phyloP scores from a whole-genome alignment of 2,329 filamentous ascomycete species.

The Colletotrichum cordylinicola region DNA sequence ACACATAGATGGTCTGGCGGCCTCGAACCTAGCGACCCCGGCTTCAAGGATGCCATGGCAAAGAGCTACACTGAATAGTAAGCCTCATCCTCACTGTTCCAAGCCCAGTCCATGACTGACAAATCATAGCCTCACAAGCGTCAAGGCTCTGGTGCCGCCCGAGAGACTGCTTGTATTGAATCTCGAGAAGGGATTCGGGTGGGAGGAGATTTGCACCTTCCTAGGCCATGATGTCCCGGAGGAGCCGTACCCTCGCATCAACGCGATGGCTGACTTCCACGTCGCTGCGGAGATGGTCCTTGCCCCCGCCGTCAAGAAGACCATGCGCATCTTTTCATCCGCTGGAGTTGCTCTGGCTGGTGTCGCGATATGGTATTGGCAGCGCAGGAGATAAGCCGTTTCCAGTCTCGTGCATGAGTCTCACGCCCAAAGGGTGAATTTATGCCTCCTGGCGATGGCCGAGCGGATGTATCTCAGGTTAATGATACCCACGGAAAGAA shows the following conservation, averaged over 20 bases:
- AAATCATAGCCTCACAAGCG: conserved; percentile 25
- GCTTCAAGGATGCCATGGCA: neutral
- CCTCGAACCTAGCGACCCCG: neutral
- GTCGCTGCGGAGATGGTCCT: conserved; percentile 14
- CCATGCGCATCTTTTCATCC: neutral
- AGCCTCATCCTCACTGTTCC: neutral
- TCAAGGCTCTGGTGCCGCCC: conserved; percentile 27
- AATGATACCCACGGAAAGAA: neutral
- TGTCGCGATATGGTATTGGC: conserved; percentile 10
- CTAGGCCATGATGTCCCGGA: conserved; percentile 33
- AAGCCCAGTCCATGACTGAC: neutral
- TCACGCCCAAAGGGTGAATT: neutral
- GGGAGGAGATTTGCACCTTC: conserved; percentile 40
- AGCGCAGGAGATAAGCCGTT: neutral
- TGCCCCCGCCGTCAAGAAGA: conserved; percentile 13
- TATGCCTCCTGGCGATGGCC: neutral
- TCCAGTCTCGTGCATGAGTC: neutral
- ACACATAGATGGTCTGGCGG: conserved; percentile 13
- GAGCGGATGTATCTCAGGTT: neutral
- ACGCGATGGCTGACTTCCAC: conserved; percentile 19
- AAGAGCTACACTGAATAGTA: conserved; percentile 12
- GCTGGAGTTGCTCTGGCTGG: neutral
- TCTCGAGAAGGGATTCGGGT: conserved; percentile 40
- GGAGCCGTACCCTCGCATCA: conserved; percentile 29
- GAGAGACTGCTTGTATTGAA: conserved; percentile 33